Base-by-base conservation (phyloP, 1,139 yeast species). In the Blastobotrys persicus region DNA sequence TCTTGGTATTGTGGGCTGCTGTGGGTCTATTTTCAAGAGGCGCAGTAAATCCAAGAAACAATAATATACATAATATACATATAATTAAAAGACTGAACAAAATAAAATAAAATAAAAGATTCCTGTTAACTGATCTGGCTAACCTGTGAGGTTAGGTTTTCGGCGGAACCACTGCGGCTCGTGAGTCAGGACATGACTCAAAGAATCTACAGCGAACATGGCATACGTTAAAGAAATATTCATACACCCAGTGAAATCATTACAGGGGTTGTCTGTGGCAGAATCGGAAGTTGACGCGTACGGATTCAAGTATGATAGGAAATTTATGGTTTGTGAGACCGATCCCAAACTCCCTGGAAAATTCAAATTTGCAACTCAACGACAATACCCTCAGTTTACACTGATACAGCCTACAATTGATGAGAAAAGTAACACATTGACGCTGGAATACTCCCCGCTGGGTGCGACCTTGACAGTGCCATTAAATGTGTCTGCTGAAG, bases 281-380 rank as follows among this genome's bases (percentile, higher is more conserved):
- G 59, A 63, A 42, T 67, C 73, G 64, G 65, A 62, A 28, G 54
- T 75, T 20, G 69, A 66, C 50, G 63, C 61, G 44, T 57, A 62
- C 53, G 79, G 79, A 1, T 63, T 75, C 50, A 68, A 66, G 56
- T 59, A 71, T 47, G 79, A 75, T 54, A 62, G 79, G 16, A 67
- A 67, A 52, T 74, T 63, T 54, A 68, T 71, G 68, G 55, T 74
- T 28, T 71, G 70, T 0, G 58, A 62, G 40, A 62, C 63, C 2
- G 60, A 64, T 31, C 48, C 43, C 9, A 40, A 40, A 2, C 50
- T 35, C 16, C 49, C 51, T 3, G 44, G 38, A 12, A 49, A 48
- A 2, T 71, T 66, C 54, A 57, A 58, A 26, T 60, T 70, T 2
- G 39, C 72, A 16, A 69, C 75, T 0, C 67, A 69, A 55, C 63